Evolutionary conservation across 345 rosid genomes (phyloP).

Genomic region (Melaleuca quinquenervia): DNA sequence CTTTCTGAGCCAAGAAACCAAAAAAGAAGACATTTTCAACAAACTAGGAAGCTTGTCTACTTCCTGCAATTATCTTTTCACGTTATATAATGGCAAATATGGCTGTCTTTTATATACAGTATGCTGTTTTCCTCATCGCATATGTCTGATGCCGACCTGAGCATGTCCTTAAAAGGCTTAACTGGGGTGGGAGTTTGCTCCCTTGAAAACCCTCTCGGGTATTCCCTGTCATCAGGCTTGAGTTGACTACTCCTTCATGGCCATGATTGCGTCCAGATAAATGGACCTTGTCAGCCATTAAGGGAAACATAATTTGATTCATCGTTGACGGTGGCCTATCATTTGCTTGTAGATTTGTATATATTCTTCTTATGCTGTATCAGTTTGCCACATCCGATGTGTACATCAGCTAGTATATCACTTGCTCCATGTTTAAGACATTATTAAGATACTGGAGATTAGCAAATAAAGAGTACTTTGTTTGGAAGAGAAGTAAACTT

Average conservation of each 20-base stretch:
- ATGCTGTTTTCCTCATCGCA: no score
- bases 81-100: no score
- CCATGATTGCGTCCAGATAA: background rate
- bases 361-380: background rate
- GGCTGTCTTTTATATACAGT: no score
- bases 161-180: background rate
- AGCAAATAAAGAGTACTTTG: background rate
- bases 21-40: no score
- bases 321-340: no score
- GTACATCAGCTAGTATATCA: background rate
- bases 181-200: background rate
- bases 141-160: no score
- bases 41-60: no score
- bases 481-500: background rate
- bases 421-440: background rate
- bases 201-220: no score
- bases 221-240: background rate
- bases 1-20: no score
- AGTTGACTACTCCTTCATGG: background rate
- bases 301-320: background rate
- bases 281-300: background rate
- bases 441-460: background rate
- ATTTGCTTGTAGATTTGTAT: background rate
- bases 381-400: background rate
- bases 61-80: no score